Evolutionary conservation across 2,329 filamentous ascomycete species (phyloP), one percentile per base, ranked within the genome.

Genomic region (Hypomyces perniciosus): DNA sequence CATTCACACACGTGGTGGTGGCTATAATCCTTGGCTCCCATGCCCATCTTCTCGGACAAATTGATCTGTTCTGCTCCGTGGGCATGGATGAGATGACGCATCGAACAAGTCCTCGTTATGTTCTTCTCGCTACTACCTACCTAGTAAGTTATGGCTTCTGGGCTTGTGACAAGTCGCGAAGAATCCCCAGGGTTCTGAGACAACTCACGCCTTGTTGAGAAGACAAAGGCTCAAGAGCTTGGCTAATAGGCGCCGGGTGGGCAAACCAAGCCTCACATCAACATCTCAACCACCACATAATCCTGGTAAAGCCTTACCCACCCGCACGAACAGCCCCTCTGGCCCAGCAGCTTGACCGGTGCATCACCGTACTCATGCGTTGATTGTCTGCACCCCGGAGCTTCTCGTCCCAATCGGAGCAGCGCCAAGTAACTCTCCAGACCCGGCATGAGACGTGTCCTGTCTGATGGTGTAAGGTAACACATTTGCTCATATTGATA

Each of bases 101-200:
- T 33, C 41, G n/a, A 44, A 26, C 41, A 28, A 44, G 12, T 27
- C 10, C 29, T 10, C 10, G 29, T 20, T 20, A 42, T 42, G 13
- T 42, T 10, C 26, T 28, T 42, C 39, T 42, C 20, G 3, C 20
- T 20, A 20, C 20, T 20, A 20, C 20, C 20, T 20, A 20, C 20
- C 20, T 20, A 20, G 39, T 20, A 10, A 8, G 8, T 28, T 26
- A 26, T 43, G 4, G 28, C 26, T 43, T 28, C 26, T 26, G 6
- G n/a, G 12, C n/a, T 44, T 44, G 12, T 44, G 41, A 44, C 41
- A 33, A 44, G 41, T 44, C 41, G 41, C 41, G 31, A 44, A 38
- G 35, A 12, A 38, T 20, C 20, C 20, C 20, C 20, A 3, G 20
- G 20, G 20, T 20, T 20, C 33, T 35, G 33, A 35, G 33, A 35